phyloP scores from a whole-genome alignment of 1,284 basidiomycete species.

The Heliocybe sulcata region DNA sequence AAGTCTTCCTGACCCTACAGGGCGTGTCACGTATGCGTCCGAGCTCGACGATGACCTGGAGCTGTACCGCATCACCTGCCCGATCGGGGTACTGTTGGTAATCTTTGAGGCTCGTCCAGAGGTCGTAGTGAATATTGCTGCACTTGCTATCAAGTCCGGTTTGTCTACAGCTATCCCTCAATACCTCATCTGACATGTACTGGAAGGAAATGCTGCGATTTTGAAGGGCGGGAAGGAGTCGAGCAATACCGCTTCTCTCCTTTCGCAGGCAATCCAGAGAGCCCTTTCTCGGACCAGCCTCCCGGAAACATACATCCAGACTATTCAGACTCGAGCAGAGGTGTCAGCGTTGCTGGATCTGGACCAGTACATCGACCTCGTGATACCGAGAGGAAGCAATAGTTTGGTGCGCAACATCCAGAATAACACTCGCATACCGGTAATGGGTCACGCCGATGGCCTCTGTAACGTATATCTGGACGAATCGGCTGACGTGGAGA shows the following conservation, averaged over 20 bases:
- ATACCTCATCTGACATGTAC: background rate
- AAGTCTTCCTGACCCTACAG: conserved; percentile 80
- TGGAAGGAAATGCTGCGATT: conserved; percentile 85
- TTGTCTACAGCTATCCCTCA: conserved; percentile 15
- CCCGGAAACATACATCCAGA: conserved; percentile 82
- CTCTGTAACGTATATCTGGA: conserved; percentile 90
- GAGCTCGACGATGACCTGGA: conserved; percentile 84
- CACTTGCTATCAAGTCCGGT: conserved; percentile 96
- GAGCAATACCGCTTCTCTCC: conserved; percentile 64
- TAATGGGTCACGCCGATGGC: conserved; percentile 99
- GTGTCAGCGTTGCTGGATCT: conserved; percentile 82
- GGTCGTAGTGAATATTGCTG: conserved; percentile 96
- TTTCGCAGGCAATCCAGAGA: conserved; percentile 74
- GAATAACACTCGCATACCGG: conserved; percentile 86
- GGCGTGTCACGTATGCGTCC: conserved; percentile 82
- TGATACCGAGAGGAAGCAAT: conserved; percentile 95
- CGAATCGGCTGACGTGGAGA: conserved; percentile 69
- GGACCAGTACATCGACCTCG: conserved; percentile 92
- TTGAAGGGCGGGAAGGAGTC: conserved; percentile 97
- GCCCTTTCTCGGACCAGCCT: conserved; percentile 73
- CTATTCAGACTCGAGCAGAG: conserved; percentile 89
- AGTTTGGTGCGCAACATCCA: conserved; percentile 87
- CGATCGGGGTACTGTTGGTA: conserved; percentile 93
- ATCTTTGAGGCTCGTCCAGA: conserved; percentile 98
- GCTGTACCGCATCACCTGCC: conserved; percentile 91